Base-by-base conservation (phyloP, 306 rosid genomes). In the Bauhinia variegata region DNA sequence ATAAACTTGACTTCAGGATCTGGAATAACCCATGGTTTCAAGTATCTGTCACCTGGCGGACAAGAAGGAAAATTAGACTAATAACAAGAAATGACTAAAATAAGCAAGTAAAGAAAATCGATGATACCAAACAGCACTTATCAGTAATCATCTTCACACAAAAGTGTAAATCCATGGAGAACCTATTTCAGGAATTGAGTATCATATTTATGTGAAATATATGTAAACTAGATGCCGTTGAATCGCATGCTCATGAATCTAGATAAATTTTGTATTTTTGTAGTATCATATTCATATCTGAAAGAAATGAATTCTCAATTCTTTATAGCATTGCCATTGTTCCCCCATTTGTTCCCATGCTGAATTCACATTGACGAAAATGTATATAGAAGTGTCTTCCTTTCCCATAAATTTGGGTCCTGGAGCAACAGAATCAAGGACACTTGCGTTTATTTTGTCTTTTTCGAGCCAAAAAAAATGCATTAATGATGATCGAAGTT, bases 11-110 rank as follows among this genome's bases (percentile, higher is more conserved):
- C 67, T 73, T 90, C 96, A 32, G 96, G 96, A 39, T 90, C 87
- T 6, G 95, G 88, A 65, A 90, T 90, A 60, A 90, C 67, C 79
- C 88, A 90, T 65, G 95, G 96, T 60, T 87, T 87, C 83, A 87
- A 72, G 80, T 85, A 90, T 67, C 77, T 80, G 53, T 90, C 95
- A 49, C 96, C 96, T 90, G 79, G 68, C 55, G 70, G 30, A 15
- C 12, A 39, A 44, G 48, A 73, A 68, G 32, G 58, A 57, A 56
- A 41, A 17, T 63, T 34, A 56, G 50, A 54, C 55, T 16, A 38
- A 16, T 52, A 18, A 18, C n/a, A 16, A 38, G 5, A 10, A 19
- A 7, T 18, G 11, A 67, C n/a, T 0, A 55, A 39, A 39, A 16
- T 18, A 36, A 57, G 50, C 4, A 16, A 14, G 47, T 18, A 17